Evolutionary conservation across 2,329 filamentous ascomycete species (phyloP), one percentile per base, ranked within the genome.

Genomic region (Trichoderma aggressivum): DNA sequence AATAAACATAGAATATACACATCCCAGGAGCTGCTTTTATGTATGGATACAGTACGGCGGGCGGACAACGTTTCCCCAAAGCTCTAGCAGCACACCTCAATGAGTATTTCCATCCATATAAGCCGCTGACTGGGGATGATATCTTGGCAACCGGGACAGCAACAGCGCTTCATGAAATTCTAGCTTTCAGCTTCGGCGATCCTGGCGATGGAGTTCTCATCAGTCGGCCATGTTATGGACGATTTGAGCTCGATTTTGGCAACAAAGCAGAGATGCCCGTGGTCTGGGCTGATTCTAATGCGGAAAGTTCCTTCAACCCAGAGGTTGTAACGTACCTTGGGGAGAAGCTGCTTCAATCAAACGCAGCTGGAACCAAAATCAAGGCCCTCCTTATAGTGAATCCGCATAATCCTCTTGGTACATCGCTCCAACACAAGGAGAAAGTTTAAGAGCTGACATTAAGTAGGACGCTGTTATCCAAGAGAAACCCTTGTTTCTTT

Each of bases 391-490:
- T 50, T 6, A 50, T 50, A 6, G 43, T 50, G 2, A 50, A 50
- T 12, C 43, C 43, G 5, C 43, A 50, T 21, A 50, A 50, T n/a
- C 43, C 43, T 50, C n/a, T 50, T 21, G 43, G 43, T 50, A 50
- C 3, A 10, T 50, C 1, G 7, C 0, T 1, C 8, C n/a, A 12
- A n/a, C 1, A 21, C 12, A 10, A 2, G n/a, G 43, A 50, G n/a
- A 11, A 47, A 0, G 2, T 3, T n/a, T 3, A 3, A 8, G 10
- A 11, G 5, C 43, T 50, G 1, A 50, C 43, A 50, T 12, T 1
- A 11, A 3, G 11, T 50, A 50, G 43, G 43, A 50, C n/a, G 43
- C 0, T 50, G 43, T 50, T 50, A 50, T 21, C 43, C 43, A 21
- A 50, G 43, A 50, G 43, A 50, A 50, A 50, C 43, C 5, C 43